Percentiles rank a stretch among this genome's conserved stretches.
Conservation (phyloP, 2,329 filamentous ascomycete species). For the Cadophora sp. region DNA sequence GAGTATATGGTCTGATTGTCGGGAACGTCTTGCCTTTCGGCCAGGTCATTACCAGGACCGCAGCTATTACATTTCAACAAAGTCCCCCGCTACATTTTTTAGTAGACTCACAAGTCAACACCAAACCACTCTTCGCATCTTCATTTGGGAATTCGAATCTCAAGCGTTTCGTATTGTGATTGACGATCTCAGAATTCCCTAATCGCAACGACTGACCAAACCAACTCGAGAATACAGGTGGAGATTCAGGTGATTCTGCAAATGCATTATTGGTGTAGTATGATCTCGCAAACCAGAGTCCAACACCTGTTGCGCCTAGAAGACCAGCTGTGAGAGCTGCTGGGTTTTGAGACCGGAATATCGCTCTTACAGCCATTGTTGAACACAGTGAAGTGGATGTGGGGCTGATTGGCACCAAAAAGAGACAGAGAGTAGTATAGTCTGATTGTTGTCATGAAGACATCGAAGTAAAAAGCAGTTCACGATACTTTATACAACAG, state of each 20-base stretch:
- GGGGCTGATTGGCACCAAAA: background rate
- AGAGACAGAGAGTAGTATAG: background rate
- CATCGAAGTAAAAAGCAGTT: background rate
- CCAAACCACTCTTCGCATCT: constrained; percentile 55
- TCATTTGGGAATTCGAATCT: constrained; percentile 60
- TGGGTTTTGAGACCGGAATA: background rate
- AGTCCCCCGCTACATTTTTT: constrained; percentile 25
- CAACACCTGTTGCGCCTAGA: constrained; percentile 10
- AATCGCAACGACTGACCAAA: constrained; percentile 42
- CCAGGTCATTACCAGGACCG: constrained; percentile 66
- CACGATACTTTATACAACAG: background rate
- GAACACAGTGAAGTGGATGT: background rate
- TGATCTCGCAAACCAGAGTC: constrained; percentile 15
- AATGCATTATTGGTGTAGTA: constrained; percentile 17
- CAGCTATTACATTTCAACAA: constrained; percentile 35
- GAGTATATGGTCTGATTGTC: constrained; percentile 70
- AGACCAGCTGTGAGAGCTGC: constrained; percentile 8
- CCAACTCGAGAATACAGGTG: constrained; percentile 18
- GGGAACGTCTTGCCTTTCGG: constrained; percentile 64
- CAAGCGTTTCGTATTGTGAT: constrained; percentile 64
- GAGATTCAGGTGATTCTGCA: constrained; percentile 18
- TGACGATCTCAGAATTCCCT: constrained; percentile 58
- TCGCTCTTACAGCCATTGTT: constrained; percentile 6
- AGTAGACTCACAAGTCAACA: constrained; percentile 51
- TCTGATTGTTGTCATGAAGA: background rate